Evolutionary conservation across 169 alveolate species (phyloP), one percentile per base, ranked within the genome.

Genomic region (Condylostoma magnum): DNA sequence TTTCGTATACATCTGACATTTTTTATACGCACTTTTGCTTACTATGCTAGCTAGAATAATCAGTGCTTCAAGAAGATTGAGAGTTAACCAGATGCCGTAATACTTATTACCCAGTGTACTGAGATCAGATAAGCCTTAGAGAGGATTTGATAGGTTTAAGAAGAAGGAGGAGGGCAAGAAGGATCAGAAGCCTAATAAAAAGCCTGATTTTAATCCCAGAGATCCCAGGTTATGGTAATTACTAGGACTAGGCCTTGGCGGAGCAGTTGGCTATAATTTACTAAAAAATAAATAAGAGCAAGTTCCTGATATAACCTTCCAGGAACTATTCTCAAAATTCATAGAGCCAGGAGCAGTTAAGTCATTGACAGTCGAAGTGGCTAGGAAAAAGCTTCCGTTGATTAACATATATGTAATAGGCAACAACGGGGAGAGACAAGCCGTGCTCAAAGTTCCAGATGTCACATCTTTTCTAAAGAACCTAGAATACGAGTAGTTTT

Each of bases 61-160:
- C n/a, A n/a, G n/a, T n/a, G n/a, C n/a, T n/a, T n/a, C n/a, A n/a
- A n/a, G n/a, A n/a, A n/a, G n/a, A n/a, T n/a, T n/a, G n/a, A n/a
- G n/a, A n/a, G n/a, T n/a, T n/a, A n/a, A n/a, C n/a, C n/a, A n/a
- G n/a, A n/a, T n/a, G n/a, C n/a, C n/a, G n/a, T n/a, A n/a, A n/a
- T n/a, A n/a, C n/a, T n/a, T n/a, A n/a, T n/a, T n/a, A n/a, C n/a
- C n/a, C n/a, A n/a, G n/a, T n/a, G n/a, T n/a, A n/a, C n/a, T n/a
- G n/a, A n/a, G n/a, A n/a, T n/a, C n/a, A 41, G 48, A 15, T 41
- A 60, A 60, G 27, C 71, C 71, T 37, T 55, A 52, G 6, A 37
- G 18, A 60, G 71, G 71, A 12, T 60, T 60, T 60, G 71, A 60
- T 20, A 60, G 41, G 27, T 60, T 36, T 38, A 15, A 37, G 2